Percentiles rank a stretch among this genome's conserved stretches.
Conservation (phyloP, 2,329 filamentous ascomycete genomes). For the Aspergillus amoenus region DNA sequence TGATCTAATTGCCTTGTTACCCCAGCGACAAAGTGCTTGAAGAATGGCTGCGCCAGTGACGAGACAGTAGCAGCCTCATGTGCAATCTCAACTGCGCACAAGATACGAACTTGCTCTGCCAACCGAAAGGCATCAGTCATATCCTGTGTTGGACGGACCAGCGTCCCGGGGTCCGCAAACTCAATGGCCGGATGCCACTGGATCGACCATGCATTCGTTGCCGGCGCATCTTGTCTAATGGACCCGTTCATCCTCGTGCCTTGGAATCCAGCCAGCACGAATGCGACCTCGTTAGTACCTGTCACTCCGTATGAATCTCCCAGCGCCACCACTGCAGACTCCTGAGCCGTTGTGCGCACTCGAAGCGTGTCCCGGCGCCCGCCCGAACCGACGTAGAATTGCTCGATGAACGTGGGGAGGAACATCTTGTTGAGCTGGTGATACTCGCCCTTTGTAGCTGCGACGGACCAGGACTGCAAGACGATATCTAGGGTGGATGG, state of each 20-base stretch:
- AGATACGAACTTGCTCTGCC: not conserved
- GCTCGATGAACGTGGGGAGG: slow-evolving; percentile 1
- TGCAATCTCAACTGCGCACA: not conserved
- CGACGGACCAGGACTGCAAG: not conserved
- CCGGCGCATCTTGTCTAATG: not conserved
- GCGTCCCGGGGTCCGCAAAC: not conserved
- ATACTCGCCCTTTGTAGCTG: not conserved
- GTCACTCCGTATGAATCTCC: not conserved
- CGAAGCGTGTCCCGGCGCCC: not conserved
- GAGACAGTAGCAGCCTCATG: not conserved
- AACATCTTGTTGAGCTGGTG: not conserved
- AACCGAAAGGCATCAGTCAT: not conserved
- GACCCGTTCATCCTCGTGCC: not conserved
- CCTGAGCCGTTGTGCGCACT: not conserved
- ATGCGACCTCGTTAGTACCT: not conserved
- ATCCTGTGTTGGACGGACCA: not conserved
- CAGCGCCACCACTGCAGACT: not conserved
- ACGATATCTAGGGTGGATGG: slow-evolving; percentile 2
- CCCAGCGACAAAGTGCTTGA: not conserved
- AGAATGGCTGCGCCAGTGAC: not conserved
- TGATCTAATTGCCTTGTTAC: not conserved
- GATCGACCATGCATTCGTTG: not conserved
- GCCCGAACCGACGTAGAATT: not conserved
- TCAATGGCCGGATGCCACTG: not conserved
- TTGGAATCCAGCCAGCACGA: not conserved